Conservation (phyloP, 805 yeast species). For the Starmerella potacharoeniae region DNA sequence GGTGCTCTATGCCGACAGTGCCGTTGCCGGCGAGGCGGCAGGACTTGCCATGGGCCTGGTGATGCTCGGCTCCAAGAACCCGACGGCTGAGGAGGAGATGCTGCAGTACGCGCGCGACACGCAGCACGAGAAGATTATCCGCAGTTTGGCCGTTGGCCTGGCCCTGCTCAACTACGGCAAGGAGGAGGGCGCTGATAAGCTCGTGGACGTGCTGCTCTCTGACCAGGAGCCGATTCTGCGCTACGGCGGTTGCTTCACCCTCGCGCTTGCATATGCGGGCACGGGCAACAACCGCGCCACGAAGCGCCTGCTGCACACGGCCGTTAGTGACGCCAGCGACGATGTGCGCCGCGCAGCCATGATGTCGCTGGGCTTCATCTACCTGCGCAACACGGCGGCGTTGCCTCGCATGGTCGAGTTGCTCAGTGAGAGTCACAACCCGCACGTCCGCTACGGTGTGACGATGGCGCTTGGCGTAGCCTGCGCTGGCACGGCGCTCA, state of each 20-base stretch:
- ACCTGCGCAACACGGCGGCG: slow-evolving; percentile 80
- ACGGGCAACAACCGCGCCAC: slow-evolving; percentile 86
- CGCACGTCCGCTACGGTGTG: slow-evolving; percentile 96
- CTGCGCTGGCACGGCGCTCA: slow-evolving; percentile 87
- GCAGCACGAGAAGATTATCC: slow-evolving; percentile 86
- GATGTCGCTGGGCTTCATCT: slow-evolving; percentile 77
- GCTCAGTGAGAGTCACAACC: slow-evolving; percentile 87
- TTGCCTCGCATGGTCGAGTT: slow-evolving; percentile 92
- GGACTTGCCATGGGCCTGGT: slow-evolving; percentile 93
- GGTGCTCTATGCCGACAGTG: slow-evolving; percentile 79
- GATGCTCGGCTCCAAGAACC: slow-evolving; percentile 82
- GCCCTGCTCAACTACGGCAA: slow-evolving; percentile 78
- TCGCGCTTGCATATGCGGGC: slow-evolving; percentile 94
- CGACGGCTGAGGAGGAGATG: slow-evolving; percentile 64
- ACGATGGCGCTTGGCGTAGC: slow-evolving; percentile 95
- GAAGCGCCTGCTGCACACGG: slow-evolving; percentile 74
- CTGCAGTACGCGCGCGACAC: slow-evolving; percentile 85
- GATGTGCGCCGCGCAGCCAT: slow-evolving; percentile 96
- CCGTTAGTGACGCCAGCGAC: slow-evolving; percentile 93
- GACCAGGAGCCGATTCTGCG: slow-evolving; percentile 78
- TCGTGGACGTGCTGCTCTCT: slow-evolving; percentile 52
- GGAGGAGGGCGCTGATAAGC: slow-evolving; percentile 65
- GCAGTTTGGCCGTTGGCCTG: slow-evolving; percentile 84
- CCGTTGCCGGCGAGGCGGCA: slow-evolving; percentile 91
- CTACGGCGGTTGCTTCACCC: slow-evolving; percentile 90